These are phyloP conservation scores for Solanum chmielewskii DNA, from an alignment of 257 asterid genomes.

Conservation along the genomic window DNA sequence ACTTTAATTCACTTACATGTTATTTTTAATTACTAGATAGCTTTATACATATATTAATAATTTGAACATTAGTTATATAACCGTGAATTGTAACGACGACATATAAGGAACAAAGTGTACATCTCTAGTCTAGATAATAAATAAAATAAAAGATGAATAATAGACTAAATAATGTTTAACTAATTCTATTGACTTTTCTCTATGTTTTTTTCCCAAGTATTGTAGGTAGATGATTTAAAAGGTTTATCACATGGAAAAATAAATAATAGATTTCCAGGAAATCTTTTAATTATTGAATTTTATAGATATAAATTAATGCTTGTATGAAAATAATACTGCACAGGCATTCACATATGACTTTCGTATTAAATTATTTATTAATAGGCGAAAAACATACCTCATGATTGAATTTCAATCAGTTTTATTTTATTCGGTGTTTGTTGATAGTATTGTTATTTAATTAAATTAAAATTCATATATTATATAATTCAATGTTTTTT, in stretches of 20 bases:
- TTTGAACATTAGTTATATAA: too few relatives aligned
- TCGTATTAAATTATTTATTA: not conserved
- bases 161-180: not conserved
- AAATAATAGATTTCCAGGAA: not conserved
- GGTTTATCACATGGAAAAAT: not conserved
- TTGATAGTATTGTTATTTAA: accelerated
- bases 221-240: not conserved
- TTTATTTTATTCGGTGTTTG: not conserved
- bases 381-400: not conserved
- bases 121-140: not conserved
- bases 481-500: not conserved
- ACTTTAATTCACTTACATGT: not conserved
- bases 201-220: not conserved
- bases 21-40: accelerated
- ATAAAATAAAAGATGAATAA: not conserved
- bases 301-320: not conserved
- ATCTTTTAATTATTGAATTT: not conserved
- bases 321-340: not conserved
- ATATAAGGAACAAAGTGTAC: not conserved
- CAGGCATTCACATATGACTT: not conserved
- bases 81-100: not conserved
- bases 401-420: not conserved
- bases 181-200: not conserved
- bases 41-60: too few relatives aligned
- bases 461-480: not conserved